Conservation (phyloP, 768 basidiomycete genomes). For the Amanita brunnescens region DNA sequence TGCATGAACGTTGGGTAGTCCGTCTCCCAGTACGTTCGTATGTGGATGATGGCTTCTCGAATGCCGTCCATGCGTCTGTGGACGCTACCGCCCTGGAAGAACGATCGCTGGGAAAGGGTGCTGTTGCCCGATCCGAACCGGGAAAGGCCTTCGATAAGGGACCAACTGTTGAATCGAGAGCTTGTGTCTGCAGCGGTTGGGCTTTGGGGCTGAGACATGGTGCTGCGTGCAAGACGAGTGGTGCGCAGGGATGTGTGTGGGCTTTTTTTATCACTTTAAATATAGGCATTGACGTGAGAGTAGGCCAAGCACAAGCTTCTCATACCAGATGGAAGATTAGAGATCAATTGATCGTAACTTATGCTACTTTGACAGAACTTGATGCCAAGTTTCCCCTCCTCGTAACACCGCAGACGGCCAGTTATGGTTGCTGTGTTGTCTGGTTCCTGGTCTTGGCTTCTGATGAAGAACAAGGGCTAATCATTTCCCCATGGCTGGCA, state of each 20-base stretch:
- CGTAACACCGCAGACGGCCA: too few relatives aligned
- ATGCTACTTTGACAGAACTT: neutral
- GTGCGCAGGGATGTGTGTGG: too few relatives aligned
- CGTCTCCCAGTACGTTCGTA: constrained; percentile 13
- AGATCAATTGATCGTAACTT: too few relatives aligned
- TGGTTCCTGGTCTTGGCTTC: too few relatives aligned
- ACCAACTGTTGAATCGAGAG: constrained; percentile 7
- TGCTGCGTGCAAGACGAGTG: too few relatives aligned
- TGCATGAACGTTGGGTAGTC: constrained; percentile 13
- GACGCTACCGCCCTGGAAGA: constrained; percentile 14
- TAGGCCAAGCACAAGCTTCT: too few relatives aligned
- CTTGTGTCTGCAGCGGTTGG: neutral
- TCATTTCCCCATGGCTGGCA: too few relatives aligned
- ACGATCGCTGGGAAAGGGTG: constrained; percentile 6
- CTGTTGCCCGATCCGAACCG: constrained; percentile 4
- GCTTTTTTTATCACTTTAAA: too few relatives aligned
- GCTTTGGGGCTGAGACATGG: neutral
- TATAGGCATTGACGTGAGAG: neutral
- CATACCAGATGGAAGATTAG: too few relatives aligned
- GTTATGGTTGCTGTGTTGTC: too few relatives aligned
- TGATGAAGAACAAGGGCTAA: too few relatives aligned
- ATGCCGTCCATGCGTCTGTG: constrained; percentile 11
- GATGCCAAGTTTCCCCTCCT: too few relatives aligned
- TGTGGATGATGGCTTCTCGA: constrained; percentile 12
- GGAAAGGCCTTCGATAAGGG: constrained; percentile 5